Conservation (phyloP, 306 rosid species). For the Nissolia schottii region DNA sequence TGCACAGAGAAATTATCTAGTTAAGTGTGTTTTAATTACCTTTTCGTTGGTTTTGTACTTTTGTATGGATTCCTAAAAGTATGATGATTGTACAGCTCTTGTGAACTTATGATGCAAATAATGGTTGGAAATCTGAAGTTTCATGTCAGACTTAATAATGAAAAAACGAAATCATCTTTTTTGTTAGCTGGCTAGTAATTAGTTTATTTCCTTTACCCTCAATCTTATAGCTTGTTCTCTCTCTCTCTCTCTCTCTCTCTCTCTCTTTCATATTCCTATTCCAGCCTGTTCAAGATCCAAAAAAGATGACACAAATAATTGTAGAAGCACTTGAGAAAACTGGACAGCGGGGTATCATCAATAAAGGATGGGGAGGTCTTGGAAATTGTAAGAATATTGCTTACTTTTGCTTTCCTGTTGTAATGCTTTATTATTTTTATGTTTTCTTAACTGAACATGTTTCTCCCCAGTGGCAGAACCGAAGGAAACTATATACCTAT, state of each 20-base stretch:
- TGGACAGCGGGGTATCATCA: constrained; percentile 95
- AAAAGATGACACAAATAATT: constrained; percentile 86
- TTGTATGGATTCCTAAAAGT: not conserved
- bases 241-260: not conserved
- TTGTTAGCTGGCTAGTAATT: not conserved
- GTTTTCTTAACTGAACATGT: constrained; percentile 19
- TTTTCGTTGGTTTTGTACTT: not conserved
- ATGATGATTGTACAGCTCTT: not conserved
- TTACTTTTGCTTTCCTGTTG: not conserved
- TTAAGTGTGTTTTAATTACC: not conserved
- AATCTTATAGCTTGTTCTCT: not conserved
- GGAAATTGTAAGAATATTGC: constrained; percentile 64
- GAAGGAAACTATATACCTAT: constrained; percentile 65
- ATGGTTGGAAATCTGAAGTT: not conserved
- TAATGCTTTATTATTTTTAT: not conserved
- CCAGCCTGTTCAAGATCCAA: constrained; percentile 97
- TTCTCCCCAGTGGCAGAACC: constrained; percentile 86
- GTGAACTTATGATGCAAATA: not conserved
- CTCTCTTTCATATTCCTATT: constrained; percentile 1
- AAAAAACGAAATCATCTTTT: not conserved
- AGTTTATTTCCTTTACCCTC: not conserved
- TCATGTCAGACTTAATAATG: not conserved
- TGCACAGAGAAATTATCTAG: not conserved
- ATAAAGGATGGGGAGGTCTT: constrained; percentile 99
- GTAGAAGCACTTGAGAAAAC: constrained; percentile 85